Conservation (phyloP, 352 stramenopile species). For the Pythium brassicae region DNA sequence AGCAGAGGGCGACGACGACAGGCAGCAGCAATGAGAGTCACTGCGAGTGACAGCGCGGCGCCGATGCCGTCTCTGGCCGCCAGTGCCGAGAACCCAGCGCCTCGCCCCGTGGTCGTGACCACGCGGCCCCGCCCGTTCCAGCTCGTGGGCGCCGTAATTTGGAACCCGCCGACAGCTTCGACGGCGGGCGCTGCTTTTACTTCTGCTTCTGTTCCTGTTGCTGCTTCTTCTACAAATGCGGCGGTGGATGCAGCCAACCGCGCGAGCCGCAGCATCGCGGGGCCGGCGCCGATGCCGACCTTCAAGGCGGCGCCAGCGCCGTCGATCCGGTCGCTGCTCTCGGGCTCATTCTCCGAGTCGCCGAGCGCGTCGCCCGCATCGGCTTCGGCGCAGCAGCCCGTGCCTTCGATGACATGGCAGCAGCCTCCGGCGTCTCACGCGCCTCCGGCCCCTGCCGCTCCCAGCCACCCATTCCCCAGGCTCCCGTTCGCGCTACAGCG, state of each 20-base stretch:
- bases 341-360: not conserved
- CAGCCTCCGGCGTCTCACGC: too few relatives aligned
- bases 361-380: not conserved
- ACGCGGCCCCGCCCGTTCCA: not conserved
- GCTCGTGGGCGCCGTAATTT: conserved; percentile 4
- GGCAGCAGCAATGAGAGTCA: not conserved
- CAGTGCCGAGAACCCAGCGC: not conserved
- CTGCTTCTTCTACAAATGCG: not conserved
- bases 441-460: not conserved
- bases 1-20: too few relatives aligned
- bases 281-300: not conserved
- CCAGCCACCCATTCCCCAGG: too few relatives aligned
- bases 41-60: not conserved
- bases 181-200: not conserved
- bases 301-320: not conserved
- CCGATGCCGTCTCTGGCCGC: not conserved
- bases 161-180: conserved; percentile 2
- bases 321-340: not conserved
- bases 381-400: not conserved
- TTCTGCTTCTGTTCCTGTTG: not conserved
- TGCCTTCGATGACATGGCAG: too few relatives aligned
- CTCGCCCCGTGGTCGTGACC: not conserved
- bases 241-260: too few relatives aligned
- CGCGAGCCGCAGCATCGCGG: not conserved
- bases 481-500: not conserved